phyloP scores from a whole-genome alignment of 805 yeast species.

The Pichia scutulata region DNA sequence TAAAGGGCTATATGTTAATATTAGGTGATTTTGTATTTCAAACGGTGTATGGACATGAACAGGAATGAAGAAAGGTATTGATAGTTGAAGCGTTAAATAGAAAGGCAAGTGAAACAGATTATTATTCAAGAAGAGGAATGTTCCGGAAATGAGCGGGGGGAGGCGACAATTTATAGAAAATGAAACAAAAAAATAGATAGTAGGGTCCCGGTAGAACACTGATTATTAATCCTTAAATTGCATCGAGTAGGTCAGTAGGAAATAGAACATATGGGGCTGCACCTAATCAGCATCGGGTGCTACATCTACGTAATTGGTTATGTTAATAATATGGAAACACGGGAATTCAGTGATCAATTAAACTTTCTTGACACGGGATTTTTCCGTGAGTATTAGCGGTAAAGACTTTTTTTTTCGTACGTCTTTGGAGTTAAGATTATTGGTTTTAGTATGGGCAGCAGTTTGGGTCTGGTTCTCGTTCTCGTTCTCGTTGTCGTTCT shows the following conservation, averaged over 20 bases:
- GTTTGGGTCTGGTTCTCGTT: too few relatives aligned
- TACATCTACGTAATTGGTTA: neutral
- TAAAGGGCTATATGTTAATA: neutral
- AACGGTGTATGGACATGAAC: neutral
- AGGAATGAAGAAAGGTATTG: neutral
- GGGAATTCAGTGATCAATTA: too few relatives aligned
- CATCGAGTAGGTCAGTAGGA: too few relatives aligned
- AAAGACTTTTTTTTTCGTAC: neutral
- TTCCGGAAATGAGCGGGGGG: too few relatives aligned
- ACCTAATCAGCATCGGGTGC: neutral
- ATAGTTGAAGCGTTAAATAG: neutral
- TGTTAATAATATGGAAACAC: neutral
- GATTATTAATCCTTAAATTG: too few relatives aligned
- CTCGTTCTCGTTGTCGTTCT: too few relatives aligned
- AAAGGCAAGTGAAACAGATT: neutral
- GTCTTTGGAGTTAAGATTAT: neutral
- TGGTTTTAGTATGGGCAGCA: too few relatives aligned
- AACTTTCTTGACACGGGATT: neutral
- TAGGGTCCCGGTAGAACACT: neutral
- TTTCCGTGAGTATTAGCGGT: too few relatives aligned
- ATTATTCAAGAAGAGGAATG: too few relatives aligned
- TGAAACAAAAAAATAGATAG: neutral
- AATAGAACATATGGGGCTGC: too few relatives aligned
- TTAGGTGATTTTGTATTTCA: neutral
- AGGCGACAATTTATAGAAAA: neutral